A percentile compares a stretch with the other conserved stretches of the same genome.
Conservation (phyloP, 164 flowering plant genomes). For the Cinnamomum chago region DNA sequence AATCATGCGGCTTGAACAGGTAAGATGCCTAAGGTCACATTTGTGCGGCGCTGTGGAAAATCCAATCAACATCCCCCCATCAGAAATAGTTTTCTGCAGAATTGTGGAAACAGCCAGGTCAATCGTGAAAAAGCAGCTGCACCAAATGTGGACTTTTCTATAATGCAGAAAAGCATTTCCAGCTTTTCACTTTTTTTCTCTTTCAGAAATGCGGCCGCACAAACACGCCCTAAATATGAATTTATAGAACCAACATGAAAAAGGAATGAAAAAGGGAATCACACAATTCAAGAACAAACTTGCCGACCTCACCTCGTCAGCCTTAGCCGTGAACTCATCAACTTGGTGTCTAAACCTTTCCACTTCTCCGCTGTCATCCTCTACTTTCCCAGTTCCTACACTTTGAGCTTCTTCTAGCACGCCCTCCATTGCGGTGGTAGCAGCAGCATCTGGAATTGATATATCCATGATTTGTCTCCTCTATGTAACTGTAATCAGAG, state of each 20-base stretch:
- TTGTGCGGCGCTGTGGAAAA: no score
- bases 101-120: no score
- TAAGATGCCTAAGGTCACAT: no score
- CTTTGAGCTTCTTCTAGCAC: slow-evolving; percentile 6
- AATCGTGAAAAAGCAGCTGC: no score
- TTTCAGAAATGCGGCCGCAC: no score
- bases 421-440: not conserved
- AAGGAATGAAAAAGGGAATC: not conserved
- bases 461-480: slow-evolving; percentile 3
- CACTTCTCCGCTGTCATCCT: slow-evolving; percentile 17
- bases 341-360: slow-evolving; percentile 32
- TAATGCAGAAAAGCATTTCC: not conserved
- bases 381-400: slow-evolving; percentile 6
- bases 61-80: no score
- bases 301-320: slow-evolving; percentile 36
- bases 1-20: no score
- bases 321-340: slow-evolving; percentile 40
- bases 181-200: no score
- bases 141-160: not conserved
- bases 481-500: not conserved
- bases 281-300: not conserved
- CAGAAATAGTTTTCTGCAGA: no score
- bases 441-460: slow-evolving; percentile 2
- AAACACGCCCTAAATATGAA: not conserved
- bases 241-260: not conserved